Base-by-base conservation (phyloP, 2,329 filamentous ascomycete genomes). In the Colletotrichum camelliae region DNA sequence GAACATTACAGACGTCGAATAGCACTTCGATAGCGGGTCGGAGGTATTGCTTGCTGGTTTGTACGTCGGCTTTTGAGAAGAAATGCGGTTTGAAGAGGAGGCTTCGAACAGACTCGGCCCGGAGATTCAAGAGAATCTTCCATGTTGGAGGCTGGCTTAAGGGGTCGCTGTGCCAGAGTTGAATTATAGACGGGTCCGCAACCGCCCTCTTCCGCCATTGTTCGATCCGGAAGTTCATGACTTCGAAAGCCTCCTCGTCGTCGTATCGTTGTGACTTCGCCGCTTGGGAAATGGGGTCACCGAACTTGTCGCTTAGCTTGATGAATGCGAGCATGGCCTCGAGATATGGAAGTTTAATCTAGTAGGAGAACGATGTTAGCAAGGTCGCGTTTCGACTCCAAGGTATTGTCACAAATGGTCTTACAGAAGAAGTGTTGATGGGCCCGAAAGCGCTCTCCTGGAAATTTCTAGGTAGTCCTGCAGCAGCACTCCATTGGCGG, bases 211-310 rank as follows among this genome's bases (percentile, higher is more conserved):
- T 81, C 2, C 79, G 69, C 80, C 80, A 81, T 33, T 52, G 67
- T 57, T 70, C 55, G 6, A 82, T 78, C 24, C 82, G 81, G 10
- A 82, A 82, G 8, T 78, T 81, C 77, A 82, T 78, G 6, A 82
- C 10, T 10, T 82, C 81, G n/a, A 81, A 80, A 0, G 78, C 77
- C 16, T 80, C 81, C 4, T 81, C 77, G 10, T 82, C 80, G 0
- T 78, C 77, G 6, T 81, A 79, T 1, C 39, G 76, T 39, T 77
- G 74, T 15, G 67, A 75, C 3, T 61, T 74, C 5, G 76, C 73
- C 4, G 73, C 77, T 13, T 64, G 72, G 0, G 78, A 62, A 3
- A 78, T 76, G 5, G 77, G 75, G 5, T 76, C 77, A 58, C 70
- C 77, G 67, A 79, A 77, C 66, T 77, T 79, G 70, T 80, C 76